Conservation (phyloP, 805 yeast species). For the Candida oleophila region DNA sequence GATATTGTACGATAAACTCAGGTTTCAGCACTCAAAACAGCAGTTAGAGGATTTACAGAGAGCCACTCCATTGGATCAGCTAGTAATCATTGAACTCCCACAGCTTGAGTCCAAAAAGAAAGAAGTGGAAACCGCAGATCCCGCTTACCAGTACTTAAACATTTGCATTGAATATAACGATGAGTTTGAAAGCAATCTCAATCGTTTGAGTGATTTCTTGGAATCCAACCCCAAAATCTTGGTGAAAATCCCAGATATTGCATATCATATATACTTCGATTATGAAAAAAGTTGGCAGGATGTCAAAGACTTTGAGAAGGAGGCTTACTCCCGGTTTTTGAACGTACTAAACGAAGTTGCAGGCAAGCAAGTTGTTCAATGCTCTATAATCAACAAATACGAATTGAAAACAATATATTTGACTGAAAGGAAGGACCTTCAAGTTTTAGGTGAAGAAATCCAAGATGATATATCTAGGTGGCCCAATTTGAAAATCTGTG, state of each 20-base stretch:
- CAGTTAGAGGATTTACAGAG: constrained; percentile 19
- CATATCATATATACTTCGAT: constrained; percentile 36
- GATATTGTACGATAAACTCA: constrained; percentile 26
- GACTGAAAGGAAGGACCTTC: constrained; percentile 33
- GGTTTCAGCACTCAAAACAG: constrained; percentile 24
- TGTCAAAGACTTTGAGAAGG: constrained; percentile 22
- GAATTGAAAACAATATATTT: constrained; percentile 31
- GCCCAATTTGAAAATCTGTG: constrained; percentile 32
- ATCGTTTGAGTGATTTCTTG: constrained; percentile 20
- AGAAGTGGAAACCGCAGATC: background rate
- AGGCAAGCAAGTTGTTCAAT: constrained; percentile 32
- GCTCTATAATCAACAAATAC: constrained; percentile 39
- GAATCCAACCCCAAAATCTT: constrained; percentile 15
- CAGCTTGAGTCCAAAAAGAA: constrained; percentile 7
- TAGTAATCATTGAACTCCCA: constrained; percentile 14
- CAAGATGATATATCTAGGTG: constrained; percentile 35
- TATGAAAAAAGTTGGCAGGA: constrained; percentile 28
- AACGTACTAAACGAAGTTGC: constrained; percentile 19
- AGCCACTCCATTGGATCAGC: background rate
- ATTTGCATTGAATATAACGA: constrained; percentile 32
- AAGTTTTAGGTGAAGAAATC: constrained; percentile 33
- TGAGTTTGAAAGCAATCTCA: constrained; percentile 24
- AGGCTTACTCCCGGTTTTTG: constrained; percentile 24
- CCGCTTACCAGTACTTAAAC: constrained; percentile 14
- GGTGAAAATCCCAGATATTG: constrained; percentile 18